phyloP scores from a whole-genome alignment of 495 filamentous ascomycete genomes.

The Articulospora tetracladia region DNA sequence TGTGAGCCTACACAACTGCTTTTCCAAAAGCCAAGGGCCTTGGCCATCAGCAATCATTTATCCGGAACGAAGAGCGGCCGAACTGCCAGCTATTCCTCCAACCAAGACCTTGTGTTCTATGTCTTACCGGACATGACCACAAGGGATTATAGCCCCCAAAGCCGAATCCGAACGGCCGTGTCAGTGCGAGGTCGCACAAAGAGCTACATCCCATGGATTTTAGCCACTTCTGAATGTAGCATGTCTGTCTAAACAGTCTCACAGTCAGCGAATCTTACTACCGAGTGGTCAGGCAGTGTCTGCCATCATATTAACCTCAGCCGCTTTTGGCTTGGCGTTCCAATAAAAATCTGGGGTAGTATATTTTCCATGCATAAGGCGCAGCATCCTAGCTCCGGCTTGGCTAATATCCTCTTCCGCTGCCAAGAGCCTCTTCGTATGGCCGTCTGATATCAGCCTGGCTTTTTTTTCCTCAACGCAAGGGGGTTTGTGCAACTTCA shows the following conservation, averaged over 20 bases:
- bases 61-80: not conserved
- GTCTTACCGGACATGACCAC: not conserved
- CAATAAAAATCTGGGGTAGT: not conserved
- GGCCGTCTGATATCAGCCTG: not conserved
- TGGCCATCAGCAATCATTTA: not conserved
- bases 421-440: not conserved
- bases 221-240: not conserved
- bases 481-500: not conserved
- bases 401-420: not conserved
- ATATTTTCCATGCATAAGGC: not conserved
- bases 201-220: not conserved
- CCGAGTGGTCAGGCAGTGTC: not conserved
- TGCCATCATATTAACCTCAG: constrained; percentile 1
- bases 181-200: not conserved
- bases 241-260: not conserved
- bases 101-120: not conserved
- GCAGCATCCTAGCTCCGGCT: not conserved
- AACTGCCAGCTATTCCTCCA: not conserved
- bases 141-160: not conserved
- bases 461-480: not conserved
- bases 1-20: not conserved
- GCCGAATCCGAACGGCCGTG: not conserved
- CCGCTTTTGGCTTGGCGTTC: constrained; percentile 1
- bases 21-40: not conserved
- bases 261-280: not conserved